Base-by-base conservation (phyloP, 148 eudicot species). In the Cornus florida region DNA sequence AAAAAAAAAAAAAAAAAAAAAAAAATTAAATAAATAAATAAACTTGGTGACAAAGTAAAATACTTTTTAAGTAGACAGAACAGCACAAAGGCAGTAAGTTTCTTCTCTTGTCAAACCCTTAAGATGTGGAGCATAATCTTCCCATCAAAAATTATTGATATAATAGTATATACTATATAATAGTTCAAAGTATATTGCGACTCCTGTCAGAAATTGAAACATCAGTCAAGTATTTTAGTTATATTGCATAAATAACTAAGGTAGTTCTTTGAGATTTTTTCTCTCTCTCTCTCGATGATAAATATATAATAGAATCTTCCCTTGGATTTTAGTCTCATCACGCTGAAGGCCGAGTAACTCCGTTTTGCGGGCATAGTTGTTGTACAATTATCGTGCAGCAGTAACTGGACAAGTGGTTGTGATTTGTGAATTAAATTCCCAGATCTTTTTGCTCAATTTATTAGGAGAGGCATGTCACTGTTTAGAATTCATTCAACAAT, bases 241-340 rank as follows among this genome's bases (percentile, higher is more conserved):
- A 10, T 38, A 43, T 6, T 43, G 48, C 7, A 43, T 43, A 43
- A 43, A 43, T 43, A 43, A 43, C 48, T 43, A 9, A 43, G 43
- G 48, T 9, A 43, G 48, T 43, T 43, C 48, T 43, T 43, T 43
- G 48, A 43, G 46, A 13, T 23, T 69, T 48, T 69, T 48, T 16
- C 71, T 33, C 71, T 31, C 20, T 31, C 71, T 1, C 71, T 4
- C 71, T 3, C 71, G 5, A 35, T 35, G 3, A 35, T 2, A 35
- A 35, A 35, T 35, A 35, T 35, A 43, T 9, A 57, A 57, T 11
- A 28, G 19, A 19, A 56, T 46, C 35, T 77, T 77, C 80, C 80
- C 33, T 23, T n/a, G 16, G 46, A 48, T 65, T 31, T 19, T 35
- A 23, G 39, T 20, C 17, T 38, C 71, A 14, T 69, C 59, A 41